Conservation (phyloP, 163 green algal genomes). For the Volvox carteri region DNA sequence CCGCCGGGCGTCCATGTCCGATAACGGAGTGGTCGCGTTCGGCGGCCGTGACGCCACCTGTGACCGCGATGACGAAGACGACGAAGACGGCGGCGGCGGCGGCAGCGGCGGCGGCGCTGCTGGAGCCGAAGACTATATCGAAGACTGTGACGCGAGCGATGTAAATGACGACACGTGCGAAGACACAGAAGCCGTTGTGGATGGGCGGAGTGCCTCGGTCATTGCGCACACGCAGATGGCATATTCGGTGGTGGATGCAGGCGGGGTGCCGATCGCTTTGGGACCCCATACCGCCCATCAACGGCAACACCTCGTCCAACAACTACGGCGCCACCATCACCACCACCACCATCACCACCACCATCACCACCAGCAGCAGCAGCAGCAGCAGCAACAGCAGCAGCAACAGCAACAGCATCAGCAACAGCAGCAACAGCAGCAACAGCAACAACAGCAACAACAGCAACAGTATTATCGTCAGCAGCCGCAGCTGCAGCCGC, state of each 20-base stretch:
- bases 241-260: constrained; percentile 16
- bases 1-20: not conserved
- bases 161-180: no score
- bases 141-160: not conserved
- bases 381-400: not conserved
- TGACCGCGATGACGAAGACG: not conserved
- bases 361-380: not conserved
- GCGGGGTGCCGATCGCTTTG: not conserved
- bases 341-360: no score
- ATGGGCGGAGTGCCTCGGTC: no score
- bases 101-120: not conserved
- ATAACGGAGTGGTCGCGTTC: not conserved
- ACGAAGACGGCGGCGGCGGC: not conserved
- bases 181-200: no score
- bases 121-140: not conserved
- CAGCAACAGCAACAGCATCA: not conserved
- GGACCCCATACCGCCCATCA: no score
- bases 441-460: not conserved
- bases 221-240: constrained; percentile 28
- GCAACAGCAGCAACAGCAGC: not conserved
- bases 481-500: no score
- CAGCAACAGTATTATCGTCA: not conserved
- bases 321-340: no score
- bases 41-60: not conserved
- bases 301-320: no score